Evolutionary conservation across 2,329 filamentous ascomycete genomes (phyloP).

Genomic region (Xenoacremonium recifei): DNA sequence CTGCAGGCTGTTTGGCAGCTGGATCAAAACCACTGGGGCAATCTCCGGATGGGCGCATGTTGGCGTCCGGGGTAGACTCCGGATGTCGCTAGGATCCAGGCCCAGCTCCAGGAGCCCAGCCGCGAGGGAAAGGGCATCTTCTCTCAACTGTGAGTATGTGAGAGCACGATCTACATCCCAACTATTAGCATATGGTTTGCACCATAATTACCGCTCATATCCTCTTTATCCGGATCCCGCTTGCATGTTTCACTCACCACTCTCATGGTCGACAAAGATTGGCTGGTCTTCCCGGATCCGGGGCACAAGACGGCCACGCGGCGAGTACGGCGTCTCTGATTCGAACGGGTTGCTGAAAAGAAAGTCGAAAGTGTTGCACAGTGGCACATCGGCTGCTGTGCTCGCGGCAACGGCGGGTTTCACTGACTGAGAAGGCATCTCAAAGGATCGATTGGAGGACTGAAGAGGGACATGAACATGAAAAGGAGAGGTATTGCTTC

Average conservation of each 20-base stretch:
- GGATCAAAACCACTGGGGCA: slow-evolving; percentile 40
- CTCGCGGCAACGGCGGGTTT: no score
- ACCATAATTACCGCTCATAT: neutral
- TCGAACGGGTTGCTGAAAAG: slow-evolving; percentile 37
- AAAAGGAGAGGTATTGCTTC: slow-evolving; percentile 10
- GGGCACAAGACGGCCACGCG: slow-evolving; percentile 28
- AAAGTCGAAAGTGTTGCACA: slow-evolving; percentile 35
- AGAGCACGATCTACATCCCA: slow-evolving; percentile 31
- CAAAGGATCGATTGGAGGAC: no score
- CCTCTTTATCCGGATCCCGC: no score
- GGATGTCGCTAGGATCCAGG: slow-evolving; percentile 32
- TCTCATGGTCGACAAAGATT: slow-evolving; percentile 40
- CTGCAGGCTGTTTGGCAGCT: slow-evolving; percentile 41
- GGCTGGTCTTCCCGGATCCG: slow-evolving; percentile 31
- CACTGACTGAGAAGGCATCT: no score
- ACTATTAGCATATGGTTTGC: neutral
- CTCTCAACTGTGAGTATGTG: slow-evolving; percentile 31
- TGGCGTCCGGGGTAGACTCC: slow-evolving; percentile 37
- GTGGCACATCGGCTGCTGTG: slow-evolving; percentile 15
- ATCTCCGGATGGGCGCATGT: slow-evolving; percentile 37
- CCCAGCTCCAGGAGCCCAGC: slow-evolving; percentile 34
- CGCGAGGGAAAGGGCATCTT: slow-evolving; percentile 36
- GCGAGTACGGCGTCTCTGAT: slow-evolving; percentile 26
- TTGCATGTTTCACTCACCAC: slow-evolving; percentile 36
- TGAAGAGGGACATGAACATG: no score